Evolutionary conservation across 441 rosid species (phyloP), one percentile per base, ranked within the genome.

Genomic region (Adansonia madagascariensis): DNA sequence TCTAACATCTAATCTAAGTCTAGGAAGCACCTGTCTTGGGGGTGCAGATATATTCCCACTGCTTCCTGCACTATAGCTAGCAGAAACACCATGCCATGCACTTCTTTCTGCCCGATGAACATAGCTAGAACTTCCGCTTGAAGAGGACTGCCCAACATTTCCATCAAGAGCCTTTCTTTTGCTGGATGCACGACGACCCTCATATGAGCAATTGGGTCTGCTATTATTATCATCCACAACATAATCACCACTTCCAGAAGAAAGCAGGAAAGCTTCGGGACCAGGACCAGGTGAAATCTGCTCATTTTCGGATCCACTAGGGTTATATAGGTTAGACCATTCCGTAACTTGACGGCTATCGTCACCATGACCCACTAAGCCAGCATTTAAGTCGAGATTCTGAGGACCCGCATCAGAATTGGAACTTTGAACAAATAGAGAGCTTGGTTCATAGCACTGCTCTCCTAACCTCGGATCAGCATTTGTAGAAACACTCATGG

Each of bases 141-240:
- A 59, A 65, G 98, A 93, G 68, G 94, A 85, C 80, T 90, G 94
- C n/a, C 91, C 97, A 60, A 85, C 78, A 80, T 86, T 83, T 17
- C 85, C 91, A 75, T 89, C 99, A 66, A 87, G 78, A 60, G 95
- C 89, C 86, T 93, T 95, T 83, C 99, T 89, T 85, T 95, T 95
- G 84, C 92, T 84, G 50, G 95, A 88, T 61, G 85, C 79, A 47
- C 88, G 95, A 3, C 86, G 83, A 18, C 89, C 90, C 56, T 89
- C 97, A 67, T 78, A 71, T 61, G 92, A 85, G 66, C 87, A 80
- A 77, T 89, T 87, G 0, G 85, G 82, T 75, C 89, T 86, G 68
- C 79, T 82, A 68, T 77, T 81, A 83, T 69, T 84, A 52, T 81
- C 90, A 74, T 82, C 91, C 22, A 69, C 78, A 43, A 77, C 41